Evolutionary conservation across 495 filamentous ascomycete species (phyloP).

Genomic region (Annulohypoxylon stygium): DNA sequence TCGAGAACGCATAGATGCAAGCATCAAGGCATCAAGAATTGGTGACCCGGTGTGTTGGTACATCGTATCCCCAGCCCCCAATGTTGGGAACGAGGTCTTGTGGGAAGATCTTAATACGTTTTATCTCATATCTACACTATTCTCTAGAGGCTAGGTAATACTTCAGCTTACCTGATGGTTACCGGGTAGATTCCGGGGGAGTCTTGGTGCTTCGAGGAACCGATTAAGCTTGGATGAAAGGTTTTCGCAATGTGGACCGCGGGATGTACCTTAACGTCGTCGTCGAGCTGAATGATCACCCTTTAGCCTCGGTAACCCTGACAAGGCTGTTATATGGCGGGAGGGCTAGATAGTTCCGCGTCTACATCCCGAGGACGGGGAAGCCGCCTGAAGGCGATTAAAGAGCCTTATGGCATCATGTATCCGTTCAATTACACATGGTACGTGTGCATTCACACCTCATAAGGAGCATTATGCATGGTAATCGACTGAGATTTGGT

Average conservation of each 20-base stretch:
- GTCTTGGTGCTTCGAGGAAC: not conserved
- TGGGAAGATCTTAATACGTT: slow-evolving; percentile 20
- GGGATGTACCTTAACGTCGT: slow-evolving; percentile 12
- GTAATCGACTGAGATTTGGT: slow-evolving; percentile 23
- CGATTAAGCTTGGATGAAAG: slow-evolving; percentile 9
- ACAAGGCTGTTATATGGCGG: slow-evolving; percentile 18
- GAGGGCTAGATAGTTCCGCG: not conserved
- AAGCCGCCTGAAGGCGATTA: not conserved
- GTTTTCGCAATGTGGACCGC: slow-evolving; percentile 14
- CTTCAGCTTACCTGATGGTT: not conserved
- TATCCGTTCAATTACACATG: not conserved
- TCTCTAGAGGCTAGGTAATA: not conserved
- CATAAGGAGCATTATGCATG: slow-evolving; percentile 6
- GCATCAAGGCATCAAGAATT: slow-evolving; percentile 23
- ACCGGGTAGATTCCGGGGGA: slow-evolving; percentile 22
- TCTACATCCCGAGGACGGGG: not conserved
- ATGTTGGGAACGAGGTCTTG: slow-evolving; percentile 16
- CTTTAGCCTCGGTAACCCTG: slow-evolving; percentile 11
- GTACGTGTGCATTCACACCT: slow-evolving; percentile 3
- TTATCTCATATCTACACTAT: not conserved
- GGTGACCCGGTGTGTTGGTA: slow-evolving; percentile 27
- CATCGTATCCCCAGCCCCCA: slow-evolving; percentile 23
- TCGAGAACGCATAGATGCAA: slow-evolving; percentile 8
- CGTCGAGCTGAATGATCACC: slow-evolving; percentile 21
- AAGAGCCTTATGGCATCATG: slow-evolving; percentile 1